A percentile compares a stretch with the other conserved stretches of the same genome.
phyloP scores from a whole-genome alignment of 2,329 filamentous ascomycete genomes.

The Colletotrichum spaethianum region DNA sequence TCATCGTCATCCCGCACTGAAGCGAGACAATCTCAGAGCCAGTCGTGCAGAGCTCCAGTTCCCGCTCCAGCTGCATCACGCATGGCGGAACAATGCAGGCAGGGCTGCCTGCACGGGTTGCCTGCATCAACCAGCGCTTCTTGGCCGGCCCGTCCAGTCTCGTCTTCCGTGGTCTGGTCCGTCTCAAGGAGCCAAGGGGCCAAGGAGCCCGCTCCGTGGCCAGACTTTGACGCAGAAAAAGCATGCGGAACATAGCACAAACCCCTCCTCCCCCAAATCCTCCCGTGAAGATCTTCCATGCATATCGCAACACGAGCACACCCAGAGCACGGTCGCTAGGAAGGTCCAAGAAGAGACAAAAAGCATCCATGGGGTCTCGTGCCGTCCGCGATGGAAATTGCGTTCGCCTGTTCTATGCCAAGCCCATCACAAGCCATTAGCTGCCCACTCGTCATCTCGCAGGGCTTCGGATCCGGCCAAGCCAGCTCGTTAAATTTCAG shows the following conservation, averaged over 20 bases:
- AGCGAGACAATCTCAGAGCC: conserved; percentile 5
- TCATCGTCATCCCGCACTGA: conserved; percentile 23
- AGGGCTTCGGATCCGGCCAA: neutral
- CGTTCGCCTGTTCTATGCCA: neutral
- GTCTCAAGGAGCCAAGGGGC: neutral
- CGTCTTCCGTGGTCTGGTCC: neutral
- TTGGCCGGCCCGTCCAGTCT: no score
- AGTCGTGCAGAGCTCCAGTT: conserved; percentile 4
- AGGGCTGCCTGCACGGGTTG: conserved; percentile 13
- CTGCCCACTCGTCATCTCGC: conserved; percentile 22
- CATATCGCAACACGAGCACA: conserved; percentile 2
- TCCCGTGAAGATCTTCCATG: conserved; percentile 3
- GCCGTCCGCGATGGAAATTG: no score
- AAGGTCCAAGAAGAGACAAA: conserved; percentile 5
- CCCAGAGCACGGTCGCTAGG: neutral
- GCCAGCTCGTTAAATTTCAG: neutral
- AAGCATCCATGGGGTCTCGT: neutral
- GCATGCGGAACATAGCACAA: conserved; percentile 29
- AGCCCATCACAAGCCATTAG: conserved; percentile 18
- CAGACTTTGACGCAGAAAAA: conserved; percentile 1
- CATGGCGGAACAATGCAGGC: conserved; percentile 3
- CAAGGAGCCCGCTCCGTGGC: neutral
- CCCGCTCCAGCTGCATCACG: neutral
- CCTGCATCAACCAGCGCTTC: neutral
- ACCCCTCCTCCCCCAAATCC: conserved; percentile 8